A percentile compares a stretch with the other conserved stretches of the same genome.
Conservation (phyloP, 805 yeast species). For the Kluyveromyces lactis region DNA sequence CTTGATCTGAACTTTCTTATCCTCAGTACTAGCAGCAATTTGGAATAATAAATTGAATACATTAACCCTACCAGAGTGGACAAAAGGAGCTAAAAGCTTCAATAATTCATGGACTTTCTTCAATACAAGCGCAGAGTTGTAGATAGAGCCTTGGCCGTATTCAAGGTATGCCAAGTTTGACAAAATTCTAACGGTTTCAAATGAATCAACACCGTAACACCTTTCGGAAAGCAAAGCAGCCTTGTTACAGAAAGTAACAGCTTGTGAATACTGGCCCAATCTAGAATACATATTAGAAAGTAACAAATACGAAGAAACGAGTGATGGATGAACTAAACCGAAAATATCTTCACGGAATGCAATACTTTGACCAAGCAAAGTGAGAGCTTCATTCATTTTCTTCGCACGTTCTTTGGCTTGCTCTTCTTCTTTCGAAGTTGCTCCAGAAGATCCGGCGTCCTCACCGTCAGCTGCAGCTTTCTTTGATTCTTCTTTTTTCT, state of each 20-base stretch:
- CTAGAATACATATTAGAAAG: slow-evolving; percentile 63
- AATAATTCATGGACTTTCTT: slow-evolving; percentile 52
- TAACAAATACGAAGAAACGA: slow-evolving; percentile 59
- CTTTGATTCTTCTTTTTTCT: neutral
- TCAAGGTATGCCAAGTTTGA: slow-evolving; percentile 72
- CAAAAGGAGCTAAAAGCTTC: slow-evolving; percentile 41
- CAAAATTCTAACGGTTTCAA: slow-evolving; percentile 63
- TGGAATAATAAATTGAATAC: slow-evolving; percentile 42
- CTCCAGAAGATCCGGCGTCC: slow-evolving; percentile 1
- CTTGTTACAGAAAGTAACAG: slow-evolving; percentile 57
- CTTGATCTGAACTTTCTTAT: slow-evolving; percentile 43
- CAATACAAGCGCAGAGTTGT: slow-evolving; percentile 55
- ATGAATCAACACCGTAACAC: slow-evolving; percentile 69
- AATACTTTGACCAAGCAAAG: slow-evolving; percentile 60
- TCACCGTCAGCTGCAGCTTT: neutral
- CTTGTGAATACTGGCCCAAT: slow-evolving; percentile 45
- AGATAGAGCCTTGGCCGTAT: slow-evolving; percentile 45
- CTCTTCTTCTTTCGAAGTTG: slow-evolving; percentile 7
- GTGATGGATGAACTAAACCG: slow-evolving; percentile 72
- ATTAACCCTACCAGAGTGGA: slow-evolving; percentile 63
- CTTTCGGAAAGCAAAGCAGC: slow-evolving; percentile 73
- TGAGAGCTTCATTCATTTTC: slow-evolving; percentile 49
- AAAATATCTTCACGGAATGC: slow-evolving; percentile 74
- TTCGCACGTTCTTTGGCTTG: slow-evolving; percentile 9
- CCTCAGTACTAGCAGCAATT: slow-evolving; percentile 51